A percentile compares a stretch with the other conserved stretches of the same genome.
phyloP scores from a whole-genome alignment of 2,329 filamentous ascomycete species.

The Colletotrichum simmondsii region DNA sequence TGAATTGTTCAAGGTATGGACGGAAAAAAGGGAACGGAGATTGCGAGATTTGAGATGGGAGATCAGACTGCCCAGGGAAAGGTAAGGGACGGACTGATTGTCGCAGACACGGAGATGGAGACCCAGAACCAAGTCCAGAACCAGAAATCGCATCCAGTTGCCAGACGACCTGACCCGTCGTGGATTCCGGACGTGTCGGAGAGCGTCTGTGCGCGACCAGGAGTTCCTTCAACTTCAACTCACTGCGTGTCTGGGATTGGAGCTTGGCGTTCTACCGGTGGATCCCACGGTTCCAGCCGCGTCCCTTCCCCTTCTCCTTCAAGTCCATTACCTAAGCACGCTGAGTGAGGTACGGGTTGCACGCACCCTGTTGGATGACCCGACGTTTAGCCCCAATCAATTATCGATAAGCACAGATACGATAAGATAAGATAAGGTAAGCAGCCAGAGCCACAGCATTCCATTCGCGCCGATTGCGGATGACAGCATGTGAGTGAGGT shows the following conservation, averaged over 20 bases:
- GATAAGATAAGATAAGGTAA: neutral
- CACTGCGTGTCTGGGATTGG: slow-evolving; percentile 10
- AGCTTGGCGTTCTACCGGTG: neutral
- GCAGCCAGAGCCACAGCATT: neutral
- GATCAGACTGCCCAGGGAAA: slow-evolving; percentile 8
- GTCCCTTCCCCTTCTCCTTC: neutral
- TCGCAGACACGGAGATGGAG: neutral
- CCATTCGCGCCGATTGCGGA: slow-evolving; percentile 1
- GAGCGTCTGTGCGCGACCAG: slow-evolving; percentile 10
- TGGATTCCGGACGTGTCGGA: slow-evolving; percentile 6
- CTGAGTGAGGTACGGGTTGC: no score
- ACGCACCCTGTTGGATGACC: neutral
- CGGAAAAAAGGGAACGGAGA: neutral
- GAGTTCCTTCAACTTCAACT: neutral
- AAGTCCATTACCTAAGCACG: no score
- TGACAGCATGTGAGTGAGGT: neutral
- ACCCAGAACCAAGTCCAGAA: neutral
- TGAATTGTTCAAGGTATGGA: neutral
- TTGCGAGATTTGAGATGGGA: slow-evolving; percentile 8
- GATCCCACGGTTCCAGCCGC: neutral
- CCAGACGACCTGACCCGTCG: neutral
- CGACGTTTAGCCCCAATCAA: neutral
- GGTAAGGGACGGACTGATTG: neutral
- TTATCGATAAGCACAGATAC: neutral
- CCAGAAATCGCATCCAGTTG: neutral